phyloP scores from a whole-genome alignment of 176 grass and related monocot genomes.

The Musa itinerans region DNA sequence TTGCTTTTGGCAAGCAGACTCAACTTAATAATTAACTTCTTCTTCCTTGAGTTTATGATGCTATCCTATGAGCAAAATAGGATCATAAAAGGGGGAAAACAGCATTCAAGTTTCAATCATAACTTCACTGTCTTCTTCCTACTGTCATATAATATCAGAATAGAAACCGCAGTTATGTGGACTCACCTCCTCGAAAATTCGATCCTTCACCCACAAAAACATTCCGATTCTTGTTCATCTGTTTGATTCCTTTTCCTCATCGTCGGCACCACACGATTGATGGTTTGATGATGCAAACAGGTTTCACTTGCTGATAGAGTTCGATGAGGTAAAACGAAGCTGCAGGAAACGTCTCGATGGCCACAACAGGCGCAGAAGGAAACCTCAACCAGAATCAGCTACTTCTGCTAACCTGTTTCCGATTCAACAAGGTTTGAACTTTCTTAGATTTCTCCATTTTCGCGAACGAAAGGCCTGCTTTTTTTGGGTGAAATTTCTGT shows the following conservation, averaged over 20 bases:
- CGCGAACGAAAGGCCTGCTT: background rate
- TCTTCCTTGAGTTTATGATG: no score
- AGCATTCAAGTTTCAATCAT: no score
- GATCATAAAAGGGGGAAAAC: no score
- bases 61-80: no score
- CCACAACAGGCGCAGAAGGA: slow-evolving; percentile 81
- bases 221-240: no score
- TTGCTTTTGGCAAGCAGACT: no score
- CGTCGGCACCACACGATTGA: background rate
- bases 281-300: slow-evolving; percentile 19
- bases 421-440: slow-evolving; percentile 57
- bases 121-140: no score
- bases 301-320: slow-evolving; percentile 83
- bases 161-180: no score
- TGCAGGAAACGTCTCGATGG: slow-evolving; percentile 91
- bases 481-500: background rate
- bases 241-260: background rate
- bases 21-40: no score
- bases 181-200: no score
- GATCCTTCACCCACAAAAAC: no score
- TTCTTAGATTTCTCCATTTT: background rate
- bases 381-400: slow-evolving; percentile 53
- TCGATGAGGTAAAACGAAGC: slow-evolving; percentile 81
- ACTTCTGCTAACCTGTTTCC: slow-evolving; percentile 47
- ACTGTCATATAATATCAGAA: no score